Base-by-base conservation (phyloP, 2,329 filamentous ascomycete species). In the Fusarium albosuccineum region DNA sequence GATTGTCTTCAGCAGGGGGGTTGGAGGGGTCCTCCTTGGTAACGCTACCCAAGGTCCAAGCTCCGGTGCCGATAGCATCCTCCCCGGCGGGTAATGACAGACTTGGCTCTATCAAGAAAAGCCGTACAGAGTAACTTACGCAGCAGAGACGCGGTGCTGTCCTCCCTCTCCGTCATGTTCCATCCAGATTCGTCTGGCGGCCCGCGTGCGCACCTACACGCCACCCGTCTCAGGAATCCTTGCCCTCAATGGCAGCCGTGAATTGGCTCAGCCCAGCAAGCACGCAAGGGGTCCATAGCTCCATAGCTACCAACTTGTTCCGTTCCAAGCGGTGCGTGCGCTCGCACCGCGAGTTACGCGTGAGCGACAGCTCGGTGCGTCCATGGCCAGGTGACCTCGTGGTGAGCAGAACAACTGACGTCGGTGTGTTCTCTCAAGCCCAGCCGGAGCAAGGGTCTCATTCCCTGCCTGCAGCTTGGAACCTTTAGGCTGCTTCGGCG, bases 321-420 rank as follows among this genome's bases (percentile, higher is more conserved):
- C n/a, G n/a, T n/a, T n/a, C n/a, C n/a, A 41, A 34, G 40, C 39
- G 51, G 51, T 44, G 13, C 52, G 33, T 55, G 33, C 33, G 33
- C 30, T 41, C 17, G n/a, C 16, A 53, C 16, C 9, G 29, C 8
- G 22, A 13, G 17, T 30, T 37, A 30, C 34, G 53, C 53, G 53
- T 49, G 53, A 49, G 53, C 53, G 49, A 8, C 40, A 13, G 11
- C 29, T 26, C 22, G 17, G 9, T 44, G 33, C 41, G 51, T 45
- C 27, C 11, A 41, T 10, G 40, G 60, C 11, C 48, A 57, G 48
- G 34, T 51, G 42, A 52, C 40, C 51, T 54, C 36, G 42, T 51
- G 40, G 51, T 49, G 33, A 57, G 33, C 39, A 27, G 36, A 66
- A 34, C 26, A 50, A 68, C 62, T 68, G 57, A 68, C 62, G 62